Percentiles rank a stretch among this genome's conserved stretches.
Evolutionary conservation across 2,329 filamentous ascomycete species (phyloP).

Genomic region (Paraphoma chrysanthemicola): DNA sequence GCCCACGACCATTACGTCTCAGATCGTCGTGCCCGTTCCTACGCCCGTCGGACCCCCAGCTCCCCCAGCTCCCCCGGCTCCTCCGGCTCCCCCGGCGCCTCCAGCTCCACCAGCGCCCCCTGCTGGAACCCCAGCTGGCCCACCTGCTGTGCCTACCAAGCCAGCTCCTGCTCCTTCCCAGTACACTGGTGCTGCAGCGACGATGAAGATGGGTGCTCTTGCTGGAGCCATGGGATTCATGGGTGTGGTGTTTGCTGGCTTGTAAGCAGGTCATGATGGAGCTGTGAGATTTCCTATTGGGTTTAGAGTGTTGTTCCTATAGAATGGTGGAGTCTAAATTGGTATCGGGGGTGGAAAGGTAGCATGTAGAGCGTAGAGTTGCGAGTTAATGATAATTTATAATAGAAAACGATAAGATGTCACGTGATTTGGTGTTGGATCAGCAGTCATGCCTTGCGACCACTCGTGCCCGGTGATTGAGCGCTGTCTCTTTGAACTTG

Average conservation of each 20-base stretch:
- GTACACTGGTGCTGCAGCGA: conserved; percentile 21
- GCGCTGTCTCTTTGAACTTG: too few species aligned
- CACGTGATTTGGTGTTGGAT: too few species aligned
- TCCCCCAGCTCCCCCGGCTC: too few species aligned
- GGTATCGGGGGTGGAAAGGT: too few species aligned
- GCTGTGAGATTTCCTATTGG: too few species aligned
- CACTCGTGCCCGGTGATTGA: too few species aligned
- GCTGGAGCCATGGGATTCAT: conserved; percentile 25
- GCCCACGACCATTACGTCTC: background rate
- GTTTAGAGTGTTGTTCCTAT: background rate
- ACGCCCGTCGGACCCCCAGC: too few species aligned
- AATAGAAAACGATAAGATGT: too few species aligned
- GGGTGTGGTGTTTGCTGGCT: conserved; percentile 29
- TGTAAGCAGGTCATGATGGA: conserved; percentile 6
- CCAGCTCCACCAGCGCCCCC: too few species aligned
- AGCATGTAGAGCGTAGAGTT: background rate
- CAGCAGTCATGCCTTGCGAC: too few species aligned
- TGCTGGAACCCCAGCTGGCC: background rate
- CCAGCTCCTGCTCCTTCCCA: background rate
- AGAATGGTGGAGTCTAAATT: background rate
- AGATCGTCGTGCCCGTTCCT: background rate
- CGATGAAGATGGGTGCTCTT: conserved; percentile 7
- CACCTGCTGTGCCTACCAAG: background rate
- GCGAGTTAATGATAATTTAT: background rate
- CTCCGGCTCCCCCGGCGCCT: too few species aligned